These are phyloP conservation scores for Striga asiatica DNA, from an alignment of 257 asterid species.

Conservation along the genomic window DNA sequence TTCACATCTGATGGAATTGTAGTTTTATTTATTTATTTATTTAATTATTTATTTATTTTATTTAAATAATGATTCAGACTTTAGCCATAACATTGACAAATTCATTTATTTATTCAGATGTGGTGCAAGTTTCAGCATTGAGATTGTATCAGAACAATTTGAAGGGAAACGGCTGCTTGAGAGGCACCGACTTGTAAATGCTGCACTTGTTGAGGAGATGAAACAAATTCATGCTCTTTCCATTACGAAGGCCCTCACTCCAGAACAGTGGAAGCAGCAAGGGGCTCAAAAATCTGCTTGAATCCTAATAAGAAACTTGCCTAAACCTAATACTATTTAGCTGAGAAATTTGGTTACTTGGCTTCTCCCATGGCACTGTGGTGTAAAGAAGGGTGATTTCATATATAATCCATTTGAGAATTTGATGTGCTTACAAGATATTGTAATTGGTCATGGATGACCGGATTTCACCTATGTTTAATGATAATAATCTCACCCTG, in stretches of 20 bases:
- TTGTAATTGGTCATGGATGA: no score
- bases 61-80: not conserved
- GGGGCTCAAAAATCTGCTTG: conserved; percentile 30
- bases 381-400: no score
- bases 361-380: no score
- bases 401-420: no score
- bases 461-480: no score
- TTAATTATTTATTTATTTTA: no score
- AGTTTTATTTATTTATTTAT: no score
- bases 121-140: conserved; percentile 72
- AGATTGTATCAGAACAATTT: conserved; percentile 60
- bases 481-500: no score
- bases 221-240: conserved; percentile 84
- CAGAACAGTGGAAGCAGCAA: conserved; percentile 69
- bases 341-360: not conserved
- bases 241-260: conserved; percentile 67
- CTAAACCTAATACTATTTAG: not conserved
- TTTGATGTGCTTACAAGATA: no score
- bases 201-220: conserved; percentile 69
- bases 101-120: conserved; percentile 30
- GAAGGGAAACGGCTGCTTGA: conserved; percentile 83
- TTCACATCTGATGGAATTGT: not conserved
- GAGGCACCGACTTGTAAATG: conserved; percentile 81
- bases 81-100: not conserved
- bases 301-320: not conserved